Evolutionary conservation across 2,329 filamentous ascomycete species (phyloP).

Genomic region (Helicocarpus griseus): DNA sequence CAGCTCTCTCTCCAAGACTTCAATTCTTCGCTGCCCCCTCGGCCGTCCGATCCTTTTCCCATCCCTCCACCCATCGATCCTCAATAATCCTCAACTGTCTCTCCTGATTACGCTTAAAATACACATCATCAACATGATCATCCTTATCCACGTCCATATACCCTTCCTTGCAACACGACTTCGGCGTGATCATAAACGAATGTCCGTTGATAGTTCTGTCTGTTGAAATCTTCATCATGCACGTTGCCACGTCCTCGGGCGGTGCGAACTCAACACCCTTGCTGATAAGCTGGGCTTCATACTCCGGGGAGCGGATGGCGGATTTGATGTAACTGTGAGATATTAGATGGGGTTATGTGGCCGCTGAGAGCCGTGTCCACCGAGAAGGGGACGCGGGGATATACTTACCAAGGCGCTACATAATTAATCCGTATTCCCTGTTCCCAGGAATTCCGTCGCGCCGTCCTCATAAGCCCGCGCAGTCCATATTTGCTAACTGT

Average conservation of each 20-base stretch:
- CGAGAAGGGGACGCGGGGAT: too few relatives aligned
- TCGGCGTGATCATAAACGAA: conserved; percentile 33
- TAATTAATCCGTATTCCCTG: too few relatives aligned
- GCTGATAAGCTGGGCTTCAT: conserved; percentile 9
- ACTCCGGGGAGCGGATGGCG: conserved; percentile 10
- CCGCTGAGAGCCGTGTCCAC: too few relatives aligned
- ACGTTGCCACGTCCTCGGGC: conserved; percentile 10
- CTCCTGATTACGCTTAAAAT: conserved; percentile 31
- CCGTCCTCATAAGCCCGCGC: too few relatives aligned
- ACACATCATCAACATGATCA: conserved; percentile 29
- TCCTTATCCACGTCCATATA: conserved; percentile 33
- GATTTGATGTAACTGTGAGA: conserved; percentile 15
- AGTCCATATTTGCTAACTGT: too few relatives aligned
- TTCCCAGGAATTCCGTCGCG: too few relatives aligned
- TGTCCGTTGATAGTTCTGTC: conserved; percentile 28
- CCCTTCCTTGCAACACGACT: conserved; percentile 29
- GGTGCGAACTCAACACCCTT: conserved; percentile 14
- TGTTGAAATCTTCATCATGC: conserved; percentile 21
- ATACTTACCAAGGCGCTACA: too few relatives aligned
- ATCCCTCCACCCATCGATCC: conserved; percentile 30
- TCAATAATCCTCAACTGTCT: conserved; percentile 35
- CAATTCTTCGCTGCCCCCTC: neutral
- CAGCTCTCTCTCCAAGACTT: too few relatives aligned
- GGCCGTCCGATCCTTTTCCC: neutral
- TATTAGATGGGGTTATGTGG: too few relatives aligned